Evolutionary conservation across 495 filamentous ascomycete genomes (phyloP).

Genomic region (Platismatia glauca): DNA sequence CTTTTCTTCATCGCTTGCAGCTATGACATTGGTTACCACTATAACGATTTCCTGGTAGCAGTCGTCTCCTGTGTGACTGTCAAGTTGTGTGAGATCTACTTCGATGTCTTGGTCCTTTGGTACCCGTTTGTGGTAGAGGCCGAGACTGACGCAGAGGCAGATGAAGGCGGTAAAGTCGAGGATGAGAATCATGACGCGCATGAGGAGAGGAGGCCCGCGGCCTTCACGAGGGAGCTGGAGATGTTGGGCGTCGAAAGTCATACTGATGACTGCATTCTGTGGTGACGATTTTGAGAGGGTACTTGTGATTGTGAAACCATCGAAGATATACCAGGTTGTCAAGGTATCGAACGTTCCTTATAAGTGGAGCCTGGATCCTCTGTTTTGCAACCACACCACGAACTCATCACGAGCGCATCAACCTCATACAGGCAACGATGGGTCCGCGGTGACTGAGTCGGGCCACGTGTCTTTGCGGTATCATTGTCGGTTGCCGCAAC

Average conservation of each 20-base stretch:
- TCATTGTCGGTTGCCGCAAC: neutral
- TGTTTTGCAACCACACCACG: neutral
- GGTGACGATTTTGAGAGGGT: neutral
- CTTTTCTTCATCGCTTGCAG: neutral
- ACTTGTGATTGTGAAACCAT: neutral
- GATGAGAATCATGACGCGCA: neutral
- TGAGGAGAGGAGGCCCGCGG: neutral
- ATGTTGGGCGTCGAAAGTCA: neutral
- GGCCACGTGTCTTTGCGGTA: neutral
- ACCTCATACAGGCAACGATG: neutral
- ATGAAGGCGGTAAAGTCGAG: neutral
- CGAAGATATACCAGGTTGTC: neutral
- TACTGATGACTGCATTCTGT: neutral
- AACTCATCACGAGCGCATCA: neutral
- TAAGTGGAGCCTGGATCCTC: neutral
- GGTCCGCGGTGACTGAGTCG: neutral
- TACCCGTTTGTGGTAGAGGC: neutral
- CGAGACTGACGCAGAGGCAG: neutral
- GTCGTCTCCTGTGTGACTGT: too few relatives aligned
- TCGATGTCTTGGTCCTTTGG: neutral
- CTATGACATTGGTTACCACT: neutral
- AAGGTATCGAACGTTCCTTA: neutral
- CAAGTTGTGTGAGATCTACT: neutral
- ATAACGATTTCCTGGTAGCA: neutral
- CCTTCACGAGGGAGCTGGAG: neutral